These are phyloP conservation scores for Wickerhamomyces strasburgensis DNA, from an alignment of 805 yeast species.

Conservation along the genomic window DNA sequence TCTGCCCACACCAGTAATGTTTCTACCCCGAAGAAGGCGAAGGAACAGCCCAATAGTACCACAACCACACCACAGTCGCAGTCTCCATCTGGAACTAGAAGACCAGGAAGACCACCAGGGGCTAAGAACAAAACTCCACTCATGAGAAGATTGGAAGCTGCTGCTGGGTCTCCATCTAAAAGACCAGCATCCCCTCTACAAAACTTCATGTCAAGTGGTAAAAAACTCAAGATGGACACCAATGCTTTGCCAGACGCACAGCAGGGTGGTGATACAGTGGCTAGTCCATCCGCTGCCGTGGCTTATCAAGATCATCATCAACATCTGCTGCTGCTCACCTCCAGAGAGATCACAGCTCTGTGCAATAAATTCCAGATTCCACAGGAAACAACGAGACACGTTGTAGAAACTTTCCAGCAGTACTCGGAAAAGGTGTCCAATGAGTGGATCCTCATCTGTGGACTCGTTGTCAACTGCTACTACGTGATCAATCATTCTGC, in stretches of 20 bases:
- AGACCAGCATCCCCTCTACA: background rate
- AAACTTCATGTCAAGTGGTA: background rate
- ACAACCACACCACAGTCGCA: constrained; percentile 2
- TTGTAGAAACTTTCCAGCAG: constrained; percentile 45
- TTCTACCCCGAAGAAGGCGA: background rate
- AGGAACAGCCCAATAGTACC: background rate
- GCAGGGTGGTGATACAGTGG: no score
- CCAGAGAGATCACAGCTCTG: constrained; percentile 39
- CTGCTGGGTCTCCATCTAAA: background rate
- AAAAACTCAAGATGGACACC: no score
- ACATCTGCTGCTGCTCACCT: constrained; percentile 31
- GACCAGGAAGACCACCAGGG: constrained; percentile 22
- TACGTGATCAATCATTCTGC: constrained; percentile 46
- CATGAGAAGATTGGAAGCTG: constrained; percentile 19
- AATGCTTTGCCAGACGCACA: no score
- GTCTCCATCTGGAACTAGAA: constrained; percentile 14
- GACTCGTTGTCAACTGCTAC: constrained; percentile 56
- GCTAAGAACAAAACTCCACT: constrained; percentile 19
- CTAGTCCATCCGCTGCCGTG: no score
- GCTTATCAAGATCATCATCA: constrained; percentile 20
- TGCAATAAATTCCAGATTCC: constrained; percentile 67
- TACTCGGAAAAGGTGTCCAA: constrained; percentile 51
- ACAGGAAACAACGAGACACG: constrained; percentile 40
- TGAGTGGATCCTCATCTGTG: constrained; percentile 69
- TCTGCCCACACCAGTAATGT: no score